Conservation (phyloP, 352 stramenopile genomes). For the Phytophthora quininea region DNA sequence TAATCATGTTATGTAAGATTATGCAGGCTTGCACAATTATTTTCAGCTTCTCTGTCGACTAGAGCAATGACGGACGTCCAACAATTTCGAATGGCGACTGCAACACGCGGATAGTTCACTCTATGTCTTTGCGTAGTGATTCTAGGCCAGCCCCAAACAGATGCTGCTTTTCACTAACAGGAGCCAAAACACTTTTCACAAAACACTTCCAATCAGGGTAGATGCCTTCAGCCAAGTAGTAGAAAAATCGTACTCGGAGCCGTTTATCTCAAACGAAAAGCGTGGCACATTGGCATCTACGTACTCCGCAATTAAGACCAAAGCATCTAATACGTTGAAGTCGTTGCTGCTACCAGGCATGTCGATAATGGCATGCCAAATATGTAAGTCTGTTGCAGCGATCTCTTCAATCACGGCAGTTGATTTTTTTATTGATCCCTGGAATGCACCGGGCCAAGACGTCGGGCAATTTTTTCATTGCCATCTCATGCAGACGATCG, state of each 20-base stretch:
- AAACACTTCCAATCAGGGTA: constrained; percentile 13
- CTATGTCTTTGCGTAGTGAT: constrained; percentile 1
- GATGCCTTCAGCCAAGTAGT: constrained; percentile 10
- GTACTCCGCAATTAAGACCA: not conserved
- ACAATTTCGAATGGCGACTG: constrained; percentile 11
- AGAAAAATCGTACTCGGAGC: constrained; percentile 15
- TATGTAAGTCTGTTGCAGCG: not conserved
- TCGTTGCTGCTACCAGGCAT: not conserved
- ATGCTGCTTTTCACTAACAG: not conserved
- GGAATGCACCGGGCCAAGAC: not conserved
- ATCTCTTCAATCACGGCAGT: not conserved
- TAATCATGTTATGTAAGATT: constrained; percentile 17
- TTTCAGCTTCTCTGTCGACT: not conserved
- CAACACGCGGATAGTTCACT: constrained; percentile 2
- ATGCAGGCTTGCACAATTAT: constrained; percentile 7
- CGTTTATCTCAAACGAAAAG: constrained; percentile 9
- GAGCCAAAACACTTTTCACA: constrained; percentile 1
- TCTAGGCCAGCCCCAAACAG: constrained; percentile 2
- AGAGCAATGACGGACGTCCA: not conserved
- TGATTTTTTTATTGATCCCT: not conserved
- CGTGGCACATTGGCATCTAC: not conserved
- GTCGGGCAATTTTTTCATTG: not conserved
- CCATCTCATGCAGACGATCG: not conserved
- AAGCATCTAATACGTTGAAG: not conserved
- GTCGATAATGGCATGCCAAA: not conserved